Conservation (phyloP, 164 flowering plant species). For the Magnolia changhungtana region DNA sequence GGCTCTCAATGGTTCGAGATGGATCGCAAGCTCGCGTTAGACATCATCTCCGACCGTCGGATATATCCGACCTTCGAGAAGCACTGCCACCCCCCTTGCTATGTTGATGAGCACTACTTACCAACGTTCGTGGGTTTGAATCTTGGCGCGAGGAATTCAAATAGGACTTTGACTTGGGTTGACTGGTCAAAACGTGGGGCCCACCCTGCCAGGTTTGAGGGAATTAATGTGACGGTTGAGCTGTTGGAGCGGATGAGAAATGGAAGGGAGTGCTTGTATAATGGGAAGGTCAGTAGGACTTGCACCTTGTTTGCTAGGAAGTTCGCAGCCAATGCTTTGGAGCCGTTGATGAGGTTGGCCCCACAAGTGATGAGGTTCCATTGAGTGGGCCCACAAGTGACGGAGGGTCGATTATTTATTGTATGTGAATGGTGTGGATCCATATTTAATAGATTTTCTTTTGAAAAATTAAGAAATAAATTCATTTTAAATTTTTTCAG, state of each 20-base stretch:
- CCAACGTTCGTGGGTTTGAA: slow-evolving; percentile 53
- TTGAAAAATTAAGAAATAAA: too few relatives aligned
- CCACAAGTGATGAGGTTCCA: slow-evolving; percentile 47
- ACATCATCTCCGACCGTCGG: slow-evolving; percentile 38
- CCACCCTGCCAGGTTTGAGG: slow-evolving; percentile 40
- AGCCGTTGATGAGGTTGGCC: slow-evolving; percentile 51
- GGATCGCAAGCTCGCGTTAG: slow-evolving; percentile 45
- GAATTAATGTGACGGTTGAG: slow-evolving; percentile 44
- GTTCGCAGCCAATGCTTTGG: slow-evolving; percentile 44
- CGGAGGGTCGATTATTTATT: too few relatives aligned
- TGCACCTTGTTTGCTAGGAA: slow-evolving; percentile 82
- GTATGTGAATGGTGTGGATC: too few relatives aligned
- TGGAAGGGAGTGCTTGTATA: slow-evolving; percentile 33
- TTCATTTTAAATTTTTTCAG: too few relatives aligned
- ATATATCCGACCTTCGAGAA: slow-evolving; percentile 39
- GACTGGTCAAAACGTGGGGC: slow-evolving; percentile 71
- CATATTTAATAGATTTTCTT: too few relatives aligned
- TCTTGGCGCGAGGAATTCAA: slow-evolving; percentile 33
- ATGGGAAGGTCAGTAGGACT: slow-evolving; percentile 34
- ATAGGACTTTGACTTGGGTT: slow-evolving; percentile 57
- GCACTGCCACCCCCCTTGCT: not conserved
- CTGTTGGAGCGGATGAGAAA: slow-evolving; percentile 44
- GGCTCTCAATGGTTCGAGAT: slow-evolving; percentile 76
- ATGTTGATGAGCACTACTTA: slow-evolving; percentile 59
- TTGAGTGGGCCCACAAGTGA: not conserved